Base-by-base conservation (phyloP, 208 protist genomes). In the Trypanosoma cruzi region DNA sequence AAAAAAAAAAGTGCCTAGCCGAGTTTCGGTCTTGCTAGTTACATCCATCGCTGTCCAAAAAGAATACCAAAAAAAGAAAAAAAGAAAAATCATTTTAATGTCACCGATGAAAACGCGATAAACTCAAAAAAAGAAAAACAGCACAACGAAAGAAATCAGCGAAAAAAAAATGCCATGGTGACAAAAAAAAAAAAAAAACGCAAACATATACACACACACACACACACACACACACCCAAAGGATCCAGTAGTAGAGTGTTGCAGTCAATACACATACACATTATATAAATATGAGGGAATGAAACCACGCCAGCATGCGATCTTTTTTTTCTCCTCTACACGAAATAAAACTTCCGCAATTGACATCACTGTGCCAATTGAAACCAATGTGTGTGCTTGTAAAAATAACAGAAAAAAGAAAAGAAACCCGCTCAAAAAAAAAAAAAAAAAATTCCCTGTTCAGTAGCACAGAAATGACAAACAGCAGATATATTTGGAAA, bases 21-120 rank as follows among this genome's bases (percentile, higher is more conserved):
- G 61, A 13, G 62, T 64, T 34, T 73, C 65, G 48, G 72, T 11
- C 7, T 66, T 46, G 36, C 57, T 77, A 26, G 61, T 49, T 36
- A 77, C n/a, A 61, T 72, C 72, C 72, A 77, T 77, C 24, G 26
- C 13, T 10, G 4, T 16, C 54, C 28, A 63, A 44, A 56, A 37
- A 4, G 26, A 69, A 68, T 20, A 5, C 34, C 31, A 28, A 16
- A 42, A 37, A 44, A 57, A 48, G 18, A 20, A 3, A 63, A 73
- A 73, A 42, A 68, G 29, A 5, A 36, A n/a, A n/a, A n/a, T n/a
- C n/a, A n/a, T n/a, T n/a, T 18, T 68, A 29, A 40, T 24, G 68
- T 29, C 7, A n/a, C 22, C 40, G 24, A 34, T 50, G 29, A 3
- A 75, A 56, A 8, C 22, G 18, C 7, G 32, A 58, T 40, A 62